A percentile compares a stretch with the other conserved stretches of the same genome.
Evolutionary conservation across 768 basidiomycete species (phyloP).

Genomic region (Tricholoma terreum): DNA sequence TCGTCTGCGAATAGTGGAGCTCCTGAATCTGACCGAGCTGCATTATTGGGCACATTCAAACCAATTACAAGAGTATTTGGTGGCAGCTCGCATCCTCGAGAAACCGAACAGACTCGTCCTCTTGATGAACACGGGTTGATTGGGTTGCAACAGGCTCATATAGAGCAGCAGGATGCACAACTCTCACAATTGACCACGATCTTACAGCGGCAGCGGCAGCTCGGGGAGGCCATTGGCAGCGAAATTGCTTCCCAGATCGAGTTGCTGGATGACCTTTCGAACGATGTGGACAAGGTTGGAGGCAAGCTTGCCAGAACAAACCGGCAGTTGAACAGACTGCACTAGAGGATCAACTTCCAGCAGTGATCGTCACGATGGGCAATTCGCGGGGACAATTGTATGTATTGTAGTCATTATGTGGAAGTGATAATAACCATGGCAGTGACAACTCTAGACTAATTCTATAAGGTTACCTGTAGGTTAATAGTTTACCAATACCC

Average conservation of each 20-base stretch:
- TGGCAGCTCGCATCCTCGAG: constrained; percentile 51
- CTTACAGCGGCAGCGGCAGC: constrained; percentile 77
- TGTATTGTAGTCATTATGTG: constrained; percentile 13
- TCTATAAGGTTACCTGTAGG: constrained; percentile 15
- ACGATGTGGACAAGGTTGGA: constrained; percentile 75
- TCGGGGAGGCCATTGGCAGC: constrained; percentile 80
- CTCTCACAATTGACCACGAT: constrained; percentile 79
- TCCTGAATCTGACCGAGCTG: constrained; percentile 59
- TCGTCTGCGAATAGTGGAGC: constrained; percentile 39
- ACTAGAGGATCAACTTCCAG: constrained; percentile 29
- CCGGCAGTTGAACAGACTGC: constrained; percentile 78
- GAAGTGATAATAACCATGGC: not conserved
- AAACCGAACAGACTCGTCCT: constrained; percentile 84
- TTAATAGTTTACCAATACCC: constrained; percentile 59
- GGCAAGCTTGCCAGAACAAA: constrained; percentile 77
- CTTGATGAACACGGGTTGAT: constrained; percentile 82
- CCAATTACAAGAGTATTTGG: constrained; percentile 82
- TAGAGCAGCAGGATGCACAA: constrained; percentile 82
- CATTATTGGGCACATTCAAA: constrained; percentile 52
- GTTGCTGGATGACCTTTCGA: constrained; percentile 73
- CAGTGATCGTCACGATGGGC: not conserved
- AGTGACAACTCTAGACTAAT: constrained; percentile 9
- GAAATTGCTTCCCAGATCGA: constrained; percentile 87
- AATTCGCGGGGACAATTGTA: not conserved
- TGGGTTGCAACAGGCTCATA: constrained; percentile 74